Evolutionary conservation across 768 basidiomycete species (phyloP), one percentile per base, ranked within the genome.

Genomic region (Collybia mongolica): DNA sequence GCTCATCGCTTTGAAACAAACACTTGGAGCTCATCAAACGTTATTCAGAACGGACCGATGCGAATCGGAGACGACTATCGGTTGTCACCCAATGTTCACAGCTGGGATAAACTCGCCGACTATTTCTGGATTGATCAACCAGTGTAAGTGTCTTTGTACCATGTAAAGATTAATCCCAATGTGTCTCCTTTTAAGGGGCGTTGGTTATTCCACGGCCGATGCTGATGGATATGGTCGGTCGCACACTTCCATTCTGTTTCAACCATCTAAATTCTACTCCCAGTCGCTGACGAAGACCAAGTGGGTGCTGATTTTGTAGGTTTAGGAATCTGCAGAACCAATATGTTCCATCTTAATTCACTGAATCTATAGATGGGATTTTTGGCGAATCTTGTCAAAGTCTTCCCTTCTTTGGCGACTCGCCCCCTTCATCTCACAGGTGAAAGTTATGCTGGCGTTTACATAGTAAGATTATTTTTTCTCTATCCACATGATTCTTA

Each of bases 81-180:
- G 7, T 61, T 78, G 2, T 68, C 67, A 15, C 58, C 72, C 11
- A 88, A 88, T 54, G 60, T 73, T 2, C 74, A 80, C 61, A 75
- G 79, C 55, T 87, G 84, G 82, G 69, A 76, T 51, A 74, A 66
- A 19, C 60, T 86, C 18, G 78, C 82, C 1, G 88, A 90, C 63
- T 81, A 78, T 54, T 74, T 89, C 32, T 88, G 84, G 84, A 69
- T 90, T 44, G 88, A 90, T 58, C 83, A 88, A 49, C 88, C 86
- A 42, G 86, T 86, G 77, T 79, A 61, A 46, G 11, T 44, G 41
- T 23, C 23, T 19, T 28, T 37, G 32, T 47, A n/a, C 7, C 14
- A 20, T 38, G 3, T 24, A 26, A 20, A 7, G 26, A 29, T 26
- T 29, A 14, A 50, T 19, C 28, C 54, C 44, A 28, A 41, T 11